Conservation (phyloP, 345 rosid genomes). For the Diplotaxis tenuifolia region DNA sequence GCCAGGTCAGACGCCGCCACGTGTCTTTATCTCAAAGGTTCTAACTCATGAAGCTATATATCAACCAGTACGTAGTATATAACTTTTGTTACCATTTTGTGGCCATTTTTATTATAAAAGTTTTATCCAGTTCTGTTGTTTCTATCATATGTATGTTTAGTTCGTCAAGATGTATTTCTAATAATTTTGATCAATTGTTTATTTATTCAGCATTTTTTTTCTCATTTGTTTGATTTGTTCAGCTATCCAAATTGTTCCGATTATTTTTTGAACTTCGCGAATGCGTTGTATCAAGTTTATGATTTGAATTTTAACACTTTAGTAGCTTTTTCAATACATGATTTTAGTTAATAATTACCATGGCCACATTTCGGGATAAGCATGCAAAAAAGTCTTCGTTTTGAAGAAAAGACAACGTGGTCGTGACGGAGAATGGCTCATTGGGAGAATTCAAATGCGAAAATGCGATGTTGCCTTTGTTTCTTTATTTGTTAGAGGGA, state of each 20-base stretch:
- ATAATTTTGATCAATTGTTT: conserved; percentile 37
- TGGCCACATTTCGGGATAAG: conserved; percentile 31
- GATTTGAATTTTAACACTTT: conserved; percentile 1
- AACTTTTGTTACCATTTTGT: conserved; percentile 28
- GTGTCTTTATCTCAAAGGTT: conserved; percentile 93
- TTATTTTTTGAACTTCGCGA: conserved; percentile 18
- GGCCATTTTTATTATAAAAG: neutral
- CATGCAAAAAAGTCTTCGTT: conserved; percentile 32
- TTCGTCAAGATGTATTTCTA: conserved; percentile 26
- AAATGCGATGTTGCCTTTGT: conserved; percentile 32
- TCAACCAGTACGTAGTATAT: conserved; percentile 19
- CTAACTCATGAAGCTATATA: conserved; percentile 25
- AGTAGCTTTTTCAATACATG: conserved; percentile 4
- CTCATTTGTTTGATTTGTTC: neutral
- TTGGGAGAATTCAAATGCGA: conserved; percentile 39
- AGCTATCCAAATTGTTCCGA: neutral
- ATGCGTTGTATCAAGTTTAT: conserved; percentile 7
- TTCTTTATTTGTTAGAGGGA: conserved; percentile 24
- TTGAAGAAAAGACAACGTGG: conserved; percentile 34
- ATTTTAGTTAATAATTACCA: conserved; percentile 8
- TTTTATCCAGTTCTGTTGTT: conserved; percentile 21
- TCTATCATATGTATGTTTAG: neutral
- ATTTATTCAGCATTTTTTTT: conserved; percentile 2
- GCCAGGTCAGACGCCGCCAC: conserved; percentile 75
- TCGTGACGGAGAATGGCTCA: conserved; percentile 35